Percentiles rank a stretch among this genome's conserved stretches.
phyloP scores from a whole-genome alignment of 345 rosid genomes.

The Pseudoturritis turrita region DNA sequence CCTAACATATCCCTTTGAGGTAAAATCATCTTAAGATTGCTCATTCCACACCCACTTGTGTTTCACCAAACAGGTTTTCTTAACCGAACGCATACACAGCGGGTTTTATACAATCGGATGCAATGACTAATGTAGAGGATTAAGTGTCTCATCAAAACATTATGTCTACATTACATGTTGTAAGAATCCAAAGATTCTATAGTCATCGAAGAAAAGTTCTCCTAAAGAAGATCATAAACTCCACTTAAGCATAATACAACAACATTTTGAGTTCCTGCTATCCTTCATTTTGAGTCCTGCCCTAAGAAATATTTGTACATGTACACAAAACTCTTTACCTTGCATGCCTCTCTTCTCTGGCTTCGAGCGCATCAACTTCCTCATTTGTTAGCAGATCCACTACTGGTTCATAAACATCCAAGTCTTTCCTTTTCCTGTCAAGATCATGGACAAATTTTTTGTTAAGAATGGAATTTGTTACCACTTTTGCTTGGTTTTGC shows the following conservation, averaged over 20 bases:
- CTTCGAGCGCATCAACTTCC: conserved; percentile 83
- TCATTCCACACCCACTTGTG: conserved; percentile 14
- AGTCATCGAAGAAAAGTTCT: background rate
- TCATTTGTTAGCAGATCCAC: conserved; percentile 76
- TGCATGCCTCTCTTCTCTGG: conserved; percentile 62
- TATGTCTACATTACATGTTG: background rate
- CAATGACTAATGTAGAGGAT: conserved; percentile 1
- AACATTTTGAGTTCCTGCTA: conserved; percentile 5
- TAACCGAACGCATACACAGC: background rate
- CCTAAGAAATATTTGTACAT: background rate
- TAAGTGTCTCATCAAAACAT: background rate
- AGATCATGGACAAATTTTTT: conserved; percentile 4
- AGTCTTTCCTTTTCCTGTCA: conserved; percentile 89
- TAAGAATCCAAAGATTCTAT: background rate
- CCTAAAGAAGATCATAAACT: background rate
- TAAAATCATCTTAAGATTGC: conserved; percentile 4
- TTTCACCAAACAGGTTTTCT: background rate
- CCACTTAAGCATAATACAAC: conserved; percentile 12
- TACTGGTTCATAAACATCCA: conserved; percentile 75
- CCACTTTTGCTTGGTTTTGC: background rate
- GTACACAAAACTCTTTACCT: conserved; percentile 29
- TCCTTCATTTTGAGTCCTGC: background rate
- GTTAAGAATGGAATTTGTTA: background rate
- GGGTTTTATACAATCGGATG: background rate
- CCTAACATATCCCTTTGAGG: conserved; percentile 23